Evolutionary conservation across 208 protist species (phyloP).

Genomic region (Acanthamoeba divionensis): DNA sequence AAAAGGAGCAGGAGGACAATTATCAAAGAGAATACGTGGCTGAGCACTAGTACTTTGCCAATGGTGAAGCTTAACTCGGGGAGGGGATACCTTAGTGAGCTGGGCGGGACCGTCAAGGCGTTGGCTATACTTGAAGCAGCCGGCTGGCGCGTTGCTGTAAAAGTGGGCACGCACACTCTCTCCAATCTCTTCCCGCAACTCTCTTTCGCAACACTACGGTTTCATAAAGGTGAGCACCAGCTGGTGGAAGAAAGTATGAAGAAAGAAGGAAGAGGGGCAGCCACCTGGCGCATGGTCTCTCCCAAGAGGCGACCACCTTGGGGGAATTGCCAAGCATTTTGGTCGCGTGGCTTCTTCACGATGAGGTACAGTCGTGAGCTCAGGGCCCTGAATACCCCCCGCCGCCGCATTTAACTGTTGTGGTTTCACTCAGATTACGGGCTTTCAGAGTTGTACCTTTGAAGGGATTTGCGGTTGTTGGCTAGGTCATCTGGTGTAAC

Average conservation of each 20-base stretch:
- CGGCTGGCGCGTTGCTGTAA: neutral
- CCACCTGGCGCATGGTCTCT: conserved; percentile 42
- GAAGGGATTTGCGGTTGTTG: conserved; percentile 28
- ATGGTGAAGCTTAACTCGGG: too few relatives aligned
- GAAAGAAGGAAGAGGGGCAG: neutral
- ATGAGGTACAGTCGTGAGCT: conserved; percentile 31
- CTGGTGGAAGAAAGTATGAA: neutral
- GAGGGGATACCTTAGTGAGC: too few relatives aligned
- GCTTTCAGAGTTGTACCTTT: too few relatives aligned
- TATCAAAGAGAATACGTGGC: neutral
- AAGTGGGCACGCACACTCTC: neutral
- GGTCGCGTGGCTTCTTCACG: conserved; percentile 22
- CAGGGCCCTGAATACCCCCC: conserved; percentile 1
- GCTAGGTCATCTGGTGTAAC: neutral
- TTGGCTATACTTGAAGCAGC: neutral
- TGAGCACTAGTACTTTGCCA: too few relatives aligned
- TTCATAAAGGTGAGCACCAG: neutral
- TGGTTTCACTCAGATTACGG: too few relatives aligned
- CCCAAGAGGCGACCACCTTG: conserved; percentile 28
- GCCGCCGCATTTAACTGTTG: too few relatives aligned
- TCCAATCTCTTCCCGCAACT: conserved; percentile 21
- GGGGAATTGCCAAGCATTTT: conserved; percentile 58
- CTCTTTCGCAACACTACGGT: neutral
- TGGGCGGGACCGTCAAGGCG: neutral
- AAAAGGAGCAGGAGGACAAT: neutral